Evolutionary conservation across 495 filamentous ascomycete genomes (phyloP).

Genomic region (Cladorrhinum samala): DNA sequence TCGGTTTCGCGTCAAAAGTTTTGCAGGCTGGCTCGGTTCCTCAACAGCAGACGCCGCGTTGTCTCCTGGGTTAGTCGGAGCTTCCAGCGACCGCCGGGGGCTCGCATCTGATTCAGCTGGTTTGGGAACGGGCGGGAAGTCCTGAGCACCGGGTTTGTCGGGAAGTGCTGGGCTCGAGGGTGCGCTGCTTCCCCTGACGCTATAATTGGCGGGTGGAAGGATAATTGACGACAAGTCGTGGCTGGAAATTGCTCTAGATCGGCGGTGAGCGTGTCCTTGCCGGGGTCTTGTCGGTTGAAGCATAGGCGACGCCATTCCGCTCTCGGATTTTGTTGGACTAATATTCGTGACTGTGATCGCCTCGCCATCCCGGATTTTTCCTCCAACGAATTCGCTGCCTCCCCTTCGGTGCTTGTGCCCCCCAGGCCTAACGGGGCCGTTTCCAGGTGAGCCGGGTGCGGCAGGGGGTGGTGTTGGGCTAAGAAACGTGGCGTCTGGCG

Average conservation of each 20-base stretch:
- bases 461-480: conserved; percentile 36
- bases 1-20: conserved; percentile 36
- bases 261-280: conserved; percentile 74
- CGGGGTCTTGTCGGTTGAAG: conserved; percentile 46
- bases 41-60: background rate
- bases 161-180: conserved; percentile 60
- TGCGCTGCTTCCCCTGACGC: conserved; percentile 53
- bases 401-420: conserved; percentile 61
- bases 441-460: conserved; percentile 36
- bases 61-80: conserved; percentile 1
- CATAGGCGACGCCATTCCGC: conserved; percentile 44
- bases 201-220: conserved; percentile 50
- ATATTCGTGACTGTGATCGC: conserved; percentile 53
- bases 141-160: conserved; percentile 27
- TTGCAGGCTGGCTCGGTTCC: conserved; percentile 32
- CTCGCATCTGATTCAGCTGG: conserved; percentile 9
- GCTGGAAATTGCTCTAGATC: conserved; percentile 81
- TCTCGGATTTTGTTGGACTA: conserved; percentile 59
- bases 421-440: conserved; percentile 37
- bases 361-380: conserved; percentile 53
- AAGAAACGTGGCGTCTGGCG: conserved; percentile 29
- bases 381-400: conserved; percentile 74
- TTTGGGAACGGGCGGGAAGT: conserved; percentile 28
- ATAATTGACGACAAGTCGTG: conserved; percentile 69
- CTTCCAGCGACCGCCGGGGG: conserved; percentile 1